Conservation (phyloP, 2,329 filamentous ascomycete genomes). For the Colletotrichum scovillei region DNA sequence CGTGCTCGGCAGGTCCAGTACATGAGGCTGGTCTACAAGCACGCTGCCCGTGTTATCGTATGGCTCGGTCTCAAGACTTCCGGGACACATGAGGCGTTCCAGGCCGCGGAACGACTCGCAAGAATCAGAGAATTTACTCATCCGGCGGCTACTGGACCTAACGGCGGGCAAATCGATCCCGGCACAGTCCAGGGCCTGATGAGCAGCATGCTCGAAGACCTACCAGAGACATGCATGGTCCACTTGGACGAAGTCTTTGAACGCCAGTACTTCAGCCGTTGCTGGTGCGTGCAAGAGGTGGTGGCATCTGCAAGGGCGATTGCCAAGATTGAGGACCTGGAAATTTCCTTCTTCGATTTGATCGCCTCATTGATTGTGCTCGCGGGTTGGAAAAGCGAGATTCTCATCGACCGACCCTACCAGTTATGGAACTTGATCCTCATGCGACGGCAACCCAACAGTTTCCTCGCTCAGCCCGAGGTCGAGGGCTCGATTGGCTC, state of each 20-base stretch:
- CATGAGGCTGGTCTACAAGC: constrained; percentile 30
- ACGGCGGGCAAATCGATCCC: background rate
- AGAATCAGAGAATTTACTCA: constrained; percentile 21
- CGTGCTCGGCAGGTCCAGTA: constrained; percentile 28
- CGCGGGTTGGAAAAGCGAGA: constrained; percentile 4
- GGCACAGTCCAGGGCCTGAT: background rate
- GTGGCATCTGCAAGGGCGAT: constrained; percentile 21
- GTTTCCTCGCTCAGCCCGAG: background rate
- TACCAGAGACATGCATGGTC: constrained; percentile 17
- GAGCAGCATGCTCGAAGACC: constrained; percentile 16
- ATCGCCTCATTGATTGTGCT: constrained; percentile 5
- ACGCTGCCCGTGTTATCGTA: constrained; percentile 20
- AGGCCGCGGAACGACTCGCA: constrained; percentile 20
- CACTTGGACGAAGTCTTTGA: constrained; percentile 23
- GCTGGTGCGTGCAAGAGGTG: constrained; percentile 30
- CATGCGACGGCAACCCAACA: constrained; percentile 11
- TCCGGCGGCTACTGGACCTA: background rate
- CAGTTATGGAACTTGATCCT: constrained; percentile 28
- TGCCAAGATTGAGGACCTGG: constrained; percentile 29
- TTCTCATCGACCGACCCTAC: background rate
- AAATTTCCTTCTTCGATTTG: constrained; percentile 31
- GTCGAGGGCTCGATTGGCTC: constrained; percentile 16
- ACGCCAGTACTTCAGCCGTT: constrained; percentile 22
- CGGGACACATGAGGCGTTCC: constrained; percentile 23
- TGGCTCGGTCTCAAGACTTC: constrained; percentile 24